Evolutionary conservation across 306 rosid genomes (phyloP), one percentile per base, ranked within the genome.

Genomic region (Adenanthera pavonina): DNA sequence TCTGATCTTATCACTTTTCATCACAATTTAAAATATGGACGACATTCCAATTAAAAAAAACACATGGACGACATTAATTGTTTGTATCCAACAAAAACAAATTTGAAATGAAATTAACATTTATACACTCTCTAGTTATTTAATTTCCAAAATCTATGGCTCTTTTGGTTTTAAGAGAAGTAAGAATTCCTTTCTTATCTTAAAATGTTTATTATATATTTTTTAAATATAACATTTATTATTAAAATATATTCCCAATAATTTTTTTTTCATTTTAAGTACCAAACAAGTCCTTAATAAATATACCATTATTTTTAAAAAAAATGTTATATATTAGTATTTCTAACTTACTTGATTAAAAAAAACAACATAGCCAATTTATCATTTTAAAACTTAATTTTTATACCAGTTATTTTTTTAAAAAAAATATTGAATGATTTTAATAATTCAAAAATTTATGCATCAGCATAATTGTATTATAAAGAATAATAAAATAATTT

Each of bases 1-100:
- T 38, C 49, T 73, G 34, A 74, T 54, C 78, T 54, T 17, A 74
- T 74, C 78, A n/a, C 56, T 36, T 35, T n/a, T 47, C 38, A 33
- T 17, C 49, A 66, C 1, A 17, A n/a, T 66, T 15, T 38, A 16
- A 40, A 2, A 65, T 10, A 2, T 35, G 38, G 70, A 14, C 70
- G 44, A n/a, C 44, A 16, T 67, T 43, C 30, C 30, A 25, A 25
- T 25, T 25, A 25, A 25, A 25, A 25, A 25, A 25, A 25, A 25
- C 30, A 65, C 19, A 2, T 35, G 16, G 70, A 14, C 70, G 44
- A n/a, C 44, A 16, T 67, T 43, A 16, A 67, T 40, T 40, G 15
- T 34, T 64, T 35, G 5, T 35, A 34, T 46, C 7, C 19, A 34
- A 17, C 69, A 64, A 3, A 33, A 35, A 38, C 48, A 40, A 67